Percentiles rank a stretch among this genome's conserved stretches.
Conservation (phyloP, 2,329 filamentous ascomycete species). For the Zopfia rhizophila region DNA sequence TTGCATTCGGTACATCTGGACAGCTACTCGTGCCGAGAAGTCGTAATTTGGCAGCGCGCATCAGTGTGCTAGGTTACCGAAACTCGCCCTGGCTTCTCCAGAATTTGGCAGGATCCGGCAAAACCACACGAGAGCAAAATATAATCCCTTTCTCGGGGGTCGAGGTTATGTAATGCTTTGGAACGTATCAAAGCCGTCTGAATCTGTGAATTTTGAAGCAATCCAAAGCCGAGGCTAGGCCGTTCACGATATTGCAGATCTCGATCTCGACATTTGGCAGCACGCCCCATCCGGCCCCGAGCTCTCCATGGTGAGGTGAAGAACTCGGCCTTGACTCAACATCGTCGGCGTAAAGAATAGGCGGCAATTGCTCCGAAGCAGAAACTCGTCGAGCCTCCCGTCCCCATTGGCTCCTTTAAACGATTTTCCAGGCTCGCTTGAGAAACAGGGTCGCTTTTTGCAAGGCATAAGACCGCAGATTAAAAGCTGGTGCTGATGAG, state of each 20-base stretch:
- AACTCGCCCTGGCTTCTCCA: conserved; percentile 10
- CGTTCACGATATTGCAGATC: no score
- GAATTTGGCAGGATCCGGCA: conserved; percentile 1
- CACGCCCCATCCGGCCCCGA: conserved; percentile 2
- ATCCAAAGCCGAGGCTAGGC: no score
- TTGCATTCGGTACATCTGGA: conserved; percentile 29
- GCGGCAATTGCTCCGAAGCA: conserved; percentile 19
- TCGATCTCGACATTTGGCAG: conserved; percentile 1
- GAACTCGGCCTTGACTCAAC: no score
- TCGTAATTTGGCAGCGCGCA: conserved; percentile 20
- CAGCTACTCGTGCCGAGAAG: conserved; percentile 17
- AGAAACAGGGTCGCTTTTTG: conserved; percentile 17
- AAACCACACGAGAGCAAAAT: conserved; percentile 8
- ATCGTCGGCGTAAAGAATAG: conserved; percentile 8
- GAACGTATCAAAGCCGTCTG: no score
- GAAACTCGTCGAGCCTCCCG: conserved; percentile 7
- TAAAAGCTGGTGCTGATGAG: conserved; percentile 23
- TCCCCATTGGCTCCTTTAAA: conserved; percentile 24
- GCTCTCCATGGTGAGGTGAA: no score
- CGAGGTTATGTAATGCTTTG: no score
- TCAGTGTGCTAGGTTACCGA: conserved; percentile 22
- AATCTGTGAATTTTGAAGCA: no score
- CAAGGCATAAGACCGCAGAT: conserved; percentile 33
- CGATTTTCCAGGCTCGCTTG: conserved; percentile 25
- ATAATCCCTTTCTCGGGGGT: background rate